Percentiles rank a stretch among this genome's conserved stretches.
Evolutionary conservation across 1,284 basidiomycete genomes (phyloP).

Genomic region (Ustilago xerochloae): DNA sequence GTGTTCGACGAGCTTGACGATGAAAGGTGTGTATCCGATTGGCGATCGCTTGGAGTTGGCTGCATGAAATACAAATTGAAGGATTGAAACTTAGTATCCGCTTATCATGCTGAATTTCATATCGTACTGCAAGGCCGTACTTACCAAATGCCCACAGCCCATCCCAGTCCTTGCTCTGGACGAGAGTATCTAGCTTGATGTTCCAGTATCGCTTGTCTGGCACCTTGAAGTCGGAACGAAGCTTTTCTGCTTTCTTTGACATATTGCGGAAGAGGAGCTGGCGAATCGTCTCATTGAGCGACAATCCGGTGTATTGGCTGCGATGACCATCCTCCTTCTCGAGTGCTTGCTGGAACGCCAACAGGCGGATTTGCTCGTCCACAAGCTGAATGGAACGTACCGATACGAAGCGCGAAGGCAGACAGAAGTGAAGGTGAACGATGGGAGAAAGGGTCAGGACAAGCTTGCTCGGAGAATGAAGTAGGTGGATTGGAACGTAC

Average conservation of each 20-base stretch:
- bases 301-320: slow-evolving; percentile 41
- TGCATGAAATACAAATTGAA: neutral
- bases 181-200: slow-evolving; percentile 50
- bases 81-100: neutral
- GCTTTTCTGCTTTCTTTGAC: slow-evolving; percentile 61
- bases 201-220: slow-evolving; percentile 60
- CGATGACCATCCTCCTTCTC: slow-evolving; percentile 83
- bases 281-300: slow-evolving; percentile 60
- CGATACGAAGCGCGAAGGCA: neutral
- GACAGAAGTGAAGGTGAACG: neutral
- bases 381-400: slow-evolving; percentile 77
- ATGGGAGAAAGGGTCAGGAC: neutral
- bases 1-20: slow-evolving; percentile 55
- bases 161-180: slow-evolving; percentile 53
- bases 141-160: slow-evolving; percentile 54
- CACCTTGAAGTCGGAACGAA: slow-evolving; percentile 62
- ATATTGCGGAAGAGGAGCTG: slow-evolving; percentile 54
- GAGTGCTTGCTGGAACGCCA: slow-evolving; percentile 83
- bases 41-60: slow-evolving; percentile 76
- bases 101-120: too few species aligned
- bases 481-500: slow-evolving; percentile 69
- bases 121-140: too few species aligned
- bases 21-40: slow-evolving; percentile 78
- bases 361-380: slow-evolving; percentile 83
- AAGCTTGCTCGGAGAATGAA: too few species aligned